Evolutionary conservation across 768 basidiomycete species (phyloP), one percentile per base, ranked within the genome.

Genomic region (Leccinum obscurum): DNA sequence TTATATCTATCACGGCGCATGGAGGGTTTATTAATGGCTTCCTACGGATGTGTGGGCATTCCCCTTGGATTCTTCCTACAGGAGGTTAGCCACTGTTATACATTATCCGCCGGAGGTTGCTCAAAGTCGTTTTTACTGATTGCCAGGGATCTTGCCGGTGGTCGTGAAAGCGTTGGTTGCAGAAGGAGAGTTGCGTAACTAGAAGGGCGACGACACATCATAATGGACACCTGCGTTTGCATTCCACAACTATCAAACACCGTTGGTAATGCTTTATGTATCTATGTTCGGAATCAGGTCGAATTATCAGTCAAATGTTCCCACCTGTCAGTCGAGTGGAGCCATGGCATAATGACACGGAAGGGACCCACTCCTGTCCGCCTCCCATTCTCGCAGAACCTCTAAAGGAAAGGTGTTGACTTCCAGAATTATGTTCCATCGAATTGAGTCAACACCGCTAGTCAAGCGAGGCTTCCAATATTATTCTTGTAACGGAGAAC

Each of bases 1-100:
- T 82, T 58, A 80, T 90, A 20, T 86, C 87, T 6, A 80, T 90
- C 56, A 87, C 87, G 1, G 77, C 84, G 0, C 89, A 92, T 67
- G 78, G 82, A 8, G 88, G 87, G 0, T 81, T 86, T 59, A 85
- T 87, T 51, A 77, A 80, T 49, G 84, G 80, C 1, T 82, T 89
- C 58, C 66, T 89, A 66, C 72, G 68, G 3, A 74, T 78, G 0
- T 71, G 84, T 22, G 78, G 78, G 0, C 79, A 84, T 26, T 67
- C 69, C 1, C 61, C 58, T 14, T 85, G 81, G 68, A 54, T 67
- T 6, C 69, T 90, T 34, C 81, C 84, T 3, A 89, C 87, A 1
- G 89, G 89, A 77, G 89, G 89, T 89, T 60, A 56, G 81, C 71
- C 32, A 15, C n/a, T 2, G 37, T 15, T 7, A 17, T 22, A 22